Percentiles rank a stretch among this genome's conserved stretches.
These are phyloP conservation scores for Pythium guiyangense DNA, from an alignment of 352 stramenopile genomes.

Conservation along the genomic window DNA sequence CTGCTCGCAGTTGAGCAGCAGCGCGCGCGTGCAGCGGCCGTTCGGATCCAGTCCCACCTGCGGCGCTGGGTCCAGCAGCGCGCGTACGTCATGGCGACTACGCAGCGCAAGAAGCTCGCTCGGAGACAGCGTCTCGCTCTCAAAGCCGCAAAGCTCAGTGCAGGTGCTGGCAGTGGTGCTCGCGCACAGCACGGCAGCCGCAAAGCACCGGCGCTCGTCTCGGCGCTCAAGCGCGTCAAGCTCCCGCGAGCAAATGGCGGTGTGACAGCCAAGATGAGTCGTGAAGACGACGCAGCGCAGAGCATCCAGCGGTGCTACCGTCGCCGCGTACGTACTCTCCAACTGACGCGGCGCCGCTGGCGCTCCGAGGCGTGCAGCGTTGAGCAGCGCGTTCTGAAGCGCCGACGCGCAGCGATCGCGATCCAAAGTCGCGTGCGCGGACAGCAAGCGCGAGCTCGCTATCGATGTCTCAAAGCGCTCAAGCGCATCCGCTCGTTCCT, in stretches of 20 bases:
- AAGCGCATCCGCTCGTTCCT: slow-evolving; percentile 23
- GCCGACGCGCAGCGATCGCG: slow-evolving; percentile 22
- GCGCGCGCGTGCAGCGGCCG: slow-evolving; percentile 11
- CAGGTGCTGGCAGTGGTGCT: neutral
- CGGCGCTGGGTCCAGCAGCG: slow-evolving; percentile 41
- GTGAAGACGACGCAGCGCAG: neutral
- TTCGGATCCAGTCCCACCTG: slow-evolving; percentile 47
- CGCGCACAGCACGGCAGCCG: neutral
- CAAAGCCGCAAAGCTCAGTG: slow-evolving; percentile 14
- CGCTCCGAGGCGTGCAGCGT: slow-evolving; percentile 20
- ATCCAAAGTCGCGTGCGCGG: slow-evolving; percentile 37
- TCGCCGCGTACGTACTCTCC: slow-evolving; percentile 11
- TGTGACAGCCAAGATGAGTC: neutral
- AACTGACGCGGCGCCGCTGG: slow-evolving; percentile 17
- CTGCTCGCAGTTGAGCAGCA: slow-evolving; percentile 22
- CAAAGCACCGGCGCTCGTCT: neutral
- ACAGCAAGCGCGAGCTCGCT: slow-evolving; percentile 16
- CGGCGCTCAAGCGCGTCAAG: slow-evolving; percentile 6
- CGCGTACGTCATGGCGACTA: slow-evolving; percentile 27
- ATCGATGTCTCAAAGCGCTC: slow-evolving; percentile 21
- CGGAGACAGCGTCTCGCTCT: slow-evolving; percentile 17
- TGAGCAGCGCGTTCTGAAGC: slow-evolving; percentile 21
- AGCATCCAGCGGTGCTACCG: slow-evolving; percentile 30
- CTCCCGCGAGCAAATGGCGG: neutral
- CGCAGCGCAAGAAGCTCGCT: slow-evolving; percentile 26